Evolutionary conservation across 768 basidiomycete species (phyloP).

Genomic region (Agaricus sinodeliciosus): DNA sequence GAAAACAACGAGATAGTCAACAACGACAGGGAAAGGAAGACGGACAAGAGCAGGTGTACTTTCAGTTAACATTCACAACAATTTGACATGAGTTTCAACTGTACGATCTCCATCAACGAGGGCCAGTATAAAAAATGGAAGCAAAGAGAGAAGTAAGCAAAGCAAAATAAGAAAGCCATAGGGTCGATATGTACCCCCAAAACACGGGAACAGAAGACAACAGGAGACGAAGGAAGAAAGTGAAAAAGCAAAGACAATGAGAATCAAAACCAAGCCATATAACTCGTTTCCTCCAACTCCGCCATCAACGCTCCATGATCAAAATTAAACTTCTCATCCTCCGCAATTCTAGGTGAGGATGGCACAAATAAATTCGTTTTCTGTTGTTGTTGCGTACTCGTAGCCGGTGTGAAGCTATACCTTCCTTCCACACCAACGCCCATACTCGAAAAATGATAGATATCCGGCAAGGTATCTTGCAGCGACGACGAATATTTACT

Average conservation of each 20-base stretch:
- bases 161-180: neutral
- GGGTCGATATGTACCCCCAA: neutral
- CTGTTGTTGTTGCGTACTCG: constrained; percentile 15
- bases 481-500: neutral
- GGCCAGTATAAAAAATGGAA: neutral
- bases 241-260: neutral
- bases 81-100: too few relatives aligned
- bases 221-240: constrained; percentile 5
- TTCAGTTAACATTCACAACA: too few relatives aligned
- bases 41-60: neutral
- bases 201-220: neutral
- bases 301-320: constrained; percentile 54
- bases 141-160: neutral
- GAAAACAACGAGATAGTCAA: too few relatives aligned
- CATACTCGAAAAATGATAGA: constrained; percentile 38
- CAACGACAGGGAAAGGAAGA: too few relatives aligned
- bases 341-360: constrained; percentile 42
- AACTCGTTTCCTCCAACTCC: constrained; percentile 52
- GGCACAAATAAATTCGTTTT: constrained; percentile 35
- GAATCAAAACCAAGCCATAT: constrained; percentile 62
- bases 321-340: constrained; percentile 52
- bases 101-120: neutral
- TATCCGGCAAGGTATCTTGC: constrained; percentile 33
- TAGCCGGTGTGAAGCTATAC: constrained; percentile 24
- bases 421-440: constrained; percentile 36